phyloP scores from a whole-genome alignment of 176 grass and related monocot species.

The Paspalum vaginatum region DNA sequence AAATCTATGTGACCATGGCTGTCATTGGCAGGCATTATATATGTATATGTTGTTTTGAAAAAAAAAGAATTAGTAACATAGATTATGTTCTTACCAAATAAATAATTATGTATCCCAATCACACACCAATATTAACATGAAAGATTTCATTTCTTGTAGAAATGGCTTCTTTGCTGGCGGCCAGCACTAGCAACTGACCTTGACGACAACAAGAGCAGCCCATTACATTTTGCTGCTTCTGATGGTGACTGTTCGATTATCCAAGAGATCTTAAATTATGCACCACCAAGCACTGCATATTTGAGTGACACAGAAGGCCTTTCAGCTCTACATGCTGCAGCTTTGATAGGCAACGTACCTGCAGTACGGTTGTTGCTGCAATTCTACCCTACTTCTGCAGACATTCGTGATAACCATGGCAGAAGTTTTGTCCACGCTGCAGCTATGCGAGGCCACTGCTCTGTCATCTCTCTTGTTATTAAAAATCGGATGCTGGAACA shows the following conservation, averaged over 20 bases:
- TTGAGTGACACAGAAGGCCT: constrained; percentile 29
- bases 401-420: constrained; percentile 37
- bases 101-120: too few species aligned
- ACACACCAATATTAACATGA: background rate
- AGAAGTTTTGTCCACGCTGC: constrained; percentile 49
- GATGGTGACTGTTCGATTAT: constrained; percentile 33
- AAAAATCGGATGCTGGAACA: background rate
- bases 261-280: constrained; percentile 7
- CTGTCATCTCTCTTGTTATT: background rate
- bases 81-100: too few species aligned
- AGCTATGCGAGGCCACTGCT: constrained; percentile 9
- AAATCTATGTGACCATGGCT: too few species aligned
- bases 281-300: constrained; percentile 12
- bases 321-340: constrained; percentile 44
- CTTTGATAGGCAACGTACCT: constrained; percentile 35
- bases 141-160: constrained; percentile 8
- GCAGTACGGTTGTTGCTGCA: constrained; percentile 18
- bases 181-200: constrained; percentile 1
- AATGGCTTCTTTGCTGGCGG: constrained; percentile 45
- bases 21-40: too few species aligned
- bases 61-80: too few species aligned
- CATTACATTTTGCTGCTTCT: constrained; percentile 42
- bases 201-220: constrained; percentile 39
- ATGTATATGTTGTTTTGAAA: too few species aligned
- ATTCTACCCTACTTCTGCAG: constrained; percentile 36